phyloP scores from a whole-genome alignment of 1,284 basidiomycete species.

The Stereum hirsutum region DNA sequence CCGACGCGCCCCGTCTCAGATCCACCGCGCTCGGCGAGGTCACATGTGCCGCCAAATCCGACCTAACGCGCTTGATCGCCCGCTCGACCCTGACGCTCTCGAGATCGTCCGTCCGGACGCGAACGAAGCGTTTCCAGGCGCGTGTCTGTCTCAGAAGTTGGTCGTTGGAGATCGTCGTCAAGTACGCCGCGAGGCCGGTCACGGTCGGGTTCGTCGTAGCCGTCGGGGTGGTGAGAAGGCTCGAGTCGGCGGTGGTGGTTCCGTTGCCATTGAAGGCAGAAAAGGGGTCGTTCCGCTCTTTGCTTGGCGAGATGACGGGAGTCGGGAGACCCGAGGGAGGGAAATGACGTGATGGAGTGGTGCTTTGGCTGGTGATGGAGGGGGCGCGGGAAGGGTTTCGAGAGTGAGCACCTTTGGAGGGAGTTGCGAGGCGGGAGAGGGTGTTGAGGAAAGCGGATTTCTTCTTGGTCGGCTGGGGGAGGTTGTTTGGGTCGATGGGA shows the following conservation, averaged over 20 bases:
- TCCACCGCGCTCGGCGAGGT: conserved; percentile 21
- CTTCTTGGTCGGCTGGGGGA: conserved; percentile 55
- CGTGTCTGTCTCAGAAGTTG: conserved; percentile 51
- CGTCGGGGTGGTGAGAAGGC: conserved; percentile 3
- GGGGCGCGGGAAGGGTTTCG: conserved; percentile 26
- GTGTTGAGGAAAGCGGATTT: conserved; percentile 77
- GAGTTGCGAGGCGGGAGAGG: conserved; percentile 68
- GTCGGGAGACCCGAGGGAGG: conserved; percentile 28
- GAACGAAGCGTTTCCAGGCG: conserved; percentile 80
- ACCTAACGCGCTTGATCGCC: conserved; percentile 79
- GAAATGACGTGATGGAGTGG: too few relatives aligned
- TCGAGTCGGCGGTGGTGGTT: conserved; percentile 11
- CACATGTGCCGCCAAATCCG: conserved; percentile 70
- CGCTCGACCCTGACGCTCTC: conserved; percentile 81
- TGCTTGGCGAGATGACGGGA: conserved; percentile 41
- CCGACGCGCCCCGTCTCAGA: conserved; percentile 6
- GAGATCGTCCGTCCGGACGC: conserved; percentile 77
- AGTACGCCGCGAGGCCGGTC: conserved; percentile 69
- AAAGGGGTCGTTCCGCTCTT: conserved; percentile 56
- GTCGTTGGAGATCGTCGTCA: conserved; percentile 70
- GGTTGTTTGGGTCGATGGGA: conserved; percentile 44
- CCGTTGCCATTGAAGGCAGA: too few relatives aligned
- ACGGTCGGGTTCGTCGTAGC: conserved; percentile 36
- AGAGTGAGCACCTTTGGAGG: conserved; percentile 29
- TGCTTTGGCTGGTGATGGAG: conserved; percentile 16